Base-by-base conservation (phyloP, 202 grass and related monocot genomes). In the Musa balbisiana region DNA sequence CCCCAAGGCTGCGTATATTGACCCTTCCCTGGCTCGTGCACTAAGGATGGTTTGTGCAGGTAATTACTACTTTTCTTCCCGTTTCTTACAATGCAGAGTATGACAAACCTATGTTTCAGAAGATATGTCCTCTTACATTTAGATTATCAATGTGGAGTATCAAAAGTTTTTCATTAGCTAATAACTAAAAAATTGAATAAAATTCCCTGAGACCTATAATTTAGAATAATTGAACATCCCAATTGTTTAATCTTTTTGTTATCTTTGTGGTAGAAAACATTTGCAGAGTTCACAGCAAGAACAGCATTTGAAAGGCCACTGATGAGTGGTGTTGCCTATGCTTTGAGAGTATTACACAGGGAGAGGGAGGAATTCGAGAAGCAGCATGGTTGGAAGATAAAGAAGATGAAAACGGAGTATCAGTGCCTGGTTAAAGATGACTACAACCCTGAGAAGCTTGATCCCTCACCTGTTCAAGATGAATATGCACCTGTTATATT, bases 401-500 rank as follows among this genome's bases (percentile, higher is more conserved):
- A 93, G 69, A 93, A 93, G 72, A 93, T 93, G 91, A 81, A 87
- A 75, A 81, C 75, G 10, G 91, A 87, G 66, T 83, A 89, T 60
- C 87, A 93, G 9, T 85, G 80, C 51, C 78, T 82, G 22, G 84
- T 89, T 76, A 85, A 88, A 56, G 85, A 87, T 82, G 91, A 90
- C 66, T 93, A 87, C 78, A 85, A 85, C 79, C 83, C 81, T 53
- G 85, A 93, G 72, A 93, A 86, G 24, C 87, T 93, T 62, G 80
- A 90, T 73, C 85, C 87, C 26, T 85, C 91, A 54, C 91, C 91
- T 65, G 69, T 82, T 75, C 78, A 90, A 84, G 79, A 86, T 74
- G 91, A 90, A 81, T 93, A 90, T 73, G 87, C 91, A 25, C 91
- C 91, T 69, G 91, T 93, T 74, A 93, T 93, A 79, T 93, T 93